Evolutionary conservation across 805 yeast genomes (phyloP).

Genomic region (Sungouiella blattae): DNA sequence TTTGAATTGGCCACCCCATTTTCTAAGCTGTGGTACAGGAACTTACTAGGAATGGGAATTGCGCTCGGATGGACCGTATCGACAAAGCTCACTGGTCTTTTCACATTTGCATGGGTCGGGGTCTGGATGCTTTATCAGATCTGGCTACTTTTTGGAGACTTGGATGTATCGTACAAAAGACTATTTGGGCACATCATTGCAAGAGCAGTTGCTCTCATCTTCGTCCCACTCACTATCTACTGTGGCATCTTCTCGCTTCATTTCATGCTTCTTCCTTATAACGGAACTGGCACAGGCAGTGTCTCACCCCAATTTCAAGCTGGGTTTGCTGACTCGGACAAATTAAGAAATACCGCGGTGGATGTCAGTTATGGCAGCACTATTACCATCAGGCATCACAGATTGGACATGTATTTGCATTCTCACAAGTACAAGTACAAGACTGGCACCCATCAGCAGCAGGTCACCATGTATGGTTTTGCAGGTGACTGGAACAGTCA

Average conservation of each 20-base stretch:
- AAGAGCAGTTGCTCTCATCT: conserved; percentile 42
- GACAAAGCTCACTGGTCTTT: conserved; percentile 68
- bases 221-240: conserved; percentile 59
- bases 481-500: conserved; percentile 60
- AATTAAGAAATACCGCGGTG: conserved; percentile 45
- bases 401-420: conserved; percentile 74
- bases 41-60: conserved; percentile 46
- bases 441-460: conserved; percentile 69
- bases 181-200: conserved; percentile 39
- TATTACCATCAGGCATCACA: conserved; percentile 66
- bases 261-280: conserved; percentile 41
- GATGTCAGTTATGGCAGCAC: conserved; percentile 70
- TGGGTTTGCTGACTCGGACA: conserved; percentile 43
- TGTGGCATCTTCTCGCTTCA: conserved; percentile 55
- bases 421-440: conserved; percentile 66
- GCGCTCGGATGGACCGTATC: conserved; percentile 55
- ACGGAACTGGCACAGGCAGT: conserved; percentile 58
- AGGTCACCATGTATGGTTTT: conserved; percentile 68
- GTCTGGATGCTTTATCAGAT: conserved; percentile 44
- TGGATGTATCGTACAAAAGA: conserved; percentile 37
- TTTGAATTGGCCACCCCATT: conserved; percentile 46
- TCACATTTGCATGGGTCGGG: conserved; percentile 65
- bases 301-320: conserved; percentile 69
- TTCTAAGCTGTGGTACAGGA: conserved; percentile 49
- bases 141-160: conserved; percentile 73